A percentile compares a stretch with the other conserved stretches of the same genome.
phyloP scores from a whole-genome alignment of 2,329 filamentous ascomycete species.

The Penicillium griseofulvum region DNA sequence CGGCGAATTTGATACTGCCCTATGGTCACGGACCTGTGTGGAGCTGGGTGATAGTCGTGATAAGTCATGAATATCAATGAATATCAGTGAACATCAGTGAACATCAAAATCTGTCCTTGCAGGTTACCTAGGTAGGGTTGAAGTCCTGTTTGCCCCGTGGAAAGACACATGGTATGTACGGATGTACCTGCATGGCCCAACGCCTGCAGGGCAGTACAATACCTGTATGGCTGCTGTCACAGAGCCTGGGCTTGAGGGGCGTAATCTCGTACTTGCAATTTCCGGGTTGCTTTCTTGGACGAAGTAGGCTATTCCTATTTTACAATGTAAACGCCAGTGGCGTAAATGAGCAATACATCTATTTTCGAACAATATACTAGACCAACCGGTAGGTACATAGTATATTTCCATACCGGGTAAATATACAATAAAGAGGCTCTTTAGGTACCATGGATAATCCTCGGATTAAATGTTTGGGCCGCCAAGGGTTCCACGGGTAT shows the following conservation, averaged over 20 bases:
- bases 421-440: not conserved
- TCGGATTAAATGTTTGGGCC: not conserved
- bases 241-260: not conserved
- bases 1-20: constrained; percentile 10
- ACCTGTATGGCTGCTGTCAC: not conserved
- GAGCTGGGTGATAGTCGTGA: constrained; percentile 4
- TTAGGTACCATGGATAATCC: not conserved
- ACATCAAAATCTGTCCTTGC: not conserved
- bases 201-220: not conserved
- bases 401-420: too few relatives aligned
- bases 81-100: not conserved
- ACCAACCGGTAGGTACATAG: too few relatives aligned
- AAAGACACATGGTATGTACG: constrained; percentile 2
- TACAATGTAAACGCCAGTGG: not conserved
- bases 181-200: not conserved
- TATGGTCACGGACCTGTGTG: constrained; percentile 8
- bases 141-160: not conserved
- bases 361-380: too few relatives aligned
- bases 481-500: not conserved
- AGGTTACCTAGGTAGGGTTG: not conserved
- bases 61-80: not conserved
- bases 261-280: not conserved
- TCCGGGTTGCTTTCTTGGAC: not conserved
- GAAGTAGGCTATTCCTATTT: not conserved
- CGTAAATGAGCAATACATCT: not conserved